These are phyloP conservation scores for Phyllosticta paracitricarpa DNA, from an alignment of 2,329 filamentous ascomycete species.

Conservation along the genomic window DNA sequence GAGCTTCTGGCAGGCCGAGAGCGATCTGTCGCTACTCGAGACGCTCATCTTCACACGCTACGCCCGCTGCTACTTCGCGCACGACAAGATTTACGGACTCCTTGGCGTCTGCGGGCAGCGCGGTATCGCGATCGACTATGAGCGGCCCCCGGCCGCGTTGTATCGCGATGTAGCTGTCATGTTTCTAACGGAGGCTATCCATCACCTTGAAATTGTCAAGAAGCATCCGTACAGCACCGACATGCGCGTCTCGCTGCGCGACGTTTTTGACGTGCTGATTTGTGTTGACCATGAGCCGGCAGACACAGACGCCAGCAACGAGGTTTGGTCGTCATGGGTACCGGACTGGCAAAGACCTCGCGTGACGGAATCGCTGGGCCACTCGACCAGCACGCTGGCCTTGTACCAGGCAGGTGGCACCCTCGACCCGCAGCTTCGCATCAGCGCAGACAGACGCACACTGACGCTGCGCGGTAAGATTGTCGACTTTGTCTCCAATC, in stretches of 20 bases:
- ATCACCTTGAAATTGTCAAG: not conserved
- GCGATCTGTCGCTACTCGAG: slow-evolving; percentile 6
- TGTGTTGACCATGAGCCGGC: slow-evolving; percentile 18
- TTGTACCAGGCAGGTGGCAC: slow-evolving; percentile 15
- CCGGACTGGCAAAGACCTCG: slow-evolving; percentile 18
- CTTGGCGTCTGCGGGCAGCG: slow-evolving; percentile 14
- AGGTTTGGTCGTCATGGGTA: slow-evolving; percentile 16
- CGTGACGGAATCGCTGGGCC: slow-evolving; percentile 16
- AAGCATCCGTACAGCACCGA: not conserved
- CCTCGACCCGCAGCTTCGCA: slow-evolving; percentile 1
- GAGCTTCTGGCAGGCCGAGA: not conserved
- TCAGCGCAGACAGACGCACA: slow-evolving; percentile 7
- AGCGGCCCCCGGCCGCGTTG: not conserved
- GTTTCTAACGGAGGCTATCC: not conserved
- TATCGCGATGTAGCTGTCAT: not conserved
- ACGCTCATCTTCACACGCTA: slow-evolving; percentile 17
- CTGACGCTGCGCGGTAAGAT: slow-evolving; percentile 15
- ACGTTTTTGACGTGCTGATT: slow-evolving; percentile 13
- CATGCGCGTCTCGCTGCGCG: not conserved
- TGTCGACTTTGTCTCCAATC: slow-evolving; percentile 12
- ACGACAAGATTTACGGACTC: slow-evolving; percentile 20
- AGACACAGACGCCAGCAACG: not conserved
- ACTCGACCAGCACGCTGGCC: slow-evolving; percentile 15
- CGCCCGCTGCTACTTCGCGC: slow-evolving; percentile 16
- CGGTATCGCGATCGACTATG: slow-evolving; percentile 14